These are phyloP conservation scores for Aegilops speltoides DNA, from an alignment of 176 grass and related monocot genomes.

Conservation along the genomic window DNA sequence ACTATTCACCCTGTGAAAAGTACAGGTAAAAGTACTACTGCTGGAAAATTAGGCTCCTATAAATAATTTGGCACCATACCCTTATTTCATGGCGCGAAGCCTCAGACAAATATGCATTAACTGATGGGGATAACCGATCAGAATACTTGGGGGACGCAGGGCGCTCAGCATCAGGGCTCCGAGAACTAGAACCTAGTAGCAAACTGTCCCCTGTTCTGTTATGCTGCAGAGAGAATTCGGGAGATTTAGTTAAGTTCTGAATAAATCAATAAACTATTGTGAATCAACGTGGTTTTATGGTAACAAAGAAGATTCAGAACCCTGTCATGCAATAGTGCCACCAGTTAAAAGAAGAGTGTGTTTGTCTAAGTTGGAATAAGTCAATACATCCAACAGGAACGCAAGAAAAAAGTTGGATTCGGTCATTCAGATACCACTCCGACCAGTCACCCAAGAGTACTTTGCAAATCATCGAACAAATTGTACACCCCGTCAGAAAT, in stretches of 20 bases:
- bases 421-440: background rate
- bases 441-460: background rate
- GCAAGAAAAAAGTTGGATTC: background rate
- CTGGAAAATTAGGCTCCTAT: background rate
- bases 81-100: conserved; percentile 98
- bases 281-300: background rate
- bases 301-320: conserved; percentile 18
- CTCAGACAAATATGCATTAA: conserved; percentile 92
- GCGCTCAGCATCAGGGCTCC: conserved; percentile 84
- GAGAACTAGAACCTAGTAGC: conserved; percentile 83
- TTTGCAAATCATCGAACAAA: background rate
- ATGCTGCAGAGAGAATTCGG: conserved; percentile 57
- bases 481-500: conserved; percentile 1
- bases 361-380: conserved; percentile 19
- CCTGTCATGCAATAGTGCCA: conserved; percentile 2
- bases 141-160: conserved; percentile 94
- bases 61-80: conserved; percentile 49
- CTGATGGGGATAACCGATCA: conserved; percentile 86
- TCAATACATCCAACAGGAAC: background rate
- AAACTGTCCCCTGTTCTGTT: conserved; percentile 86
- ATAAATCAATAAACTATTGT: conserved; percentile 27
- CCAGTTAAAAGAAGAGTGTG: background rate
- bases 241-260: conserved; percentile 29
- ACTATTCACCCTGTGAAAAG: background rate
- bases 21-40: background rate